Base-by-base conservation (phyloP, 441 rosid genomes). In the Pelargonium cotyledonis region DNA sequence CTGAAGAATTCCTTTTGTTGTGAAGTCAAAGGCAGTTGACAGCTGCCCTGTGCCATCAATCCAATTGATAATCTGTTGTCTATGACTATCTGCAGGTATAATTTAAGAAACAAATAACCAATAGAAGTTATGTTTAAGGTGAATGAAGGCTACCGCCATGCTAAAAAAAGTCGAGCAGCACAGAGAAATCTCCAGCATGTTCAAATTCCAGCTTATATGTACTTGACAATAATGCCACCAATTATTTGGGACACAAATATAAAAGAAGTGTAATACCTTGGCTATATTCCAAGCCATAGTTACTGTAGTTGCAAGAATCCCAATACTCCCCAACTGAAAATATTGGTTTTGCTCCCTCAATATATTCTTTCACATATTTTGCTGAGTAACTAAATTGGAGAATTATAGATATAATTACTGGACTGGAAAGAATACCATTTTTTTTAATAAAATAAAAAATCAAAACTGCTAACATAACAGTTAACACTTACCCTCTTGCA, bases 21-120 rank as follows among this genome's bases (percentile, higher is more conserved):
- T 94, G 86, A 91, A 94, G 84, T 94, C 96, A 86, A 91, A 94
- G 76, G 94, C 96, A 71, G 91, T 62, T 67, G 96, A 84, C 71
- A 85, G 83, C 82, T 88, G 91, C 63, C 95, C 91, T 1, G 97
- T 82, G 61, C 73, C 79, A 72, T 94, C 91, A 23, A 91, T 91
- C 97, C 92, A 94, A 73, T 83, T 87, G 81, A 91, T 73, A 71
- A 94, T 85, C 75, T 89, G 80, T 62, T 94, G 96, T 68, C 92
- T 83, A 70, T 88, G 97, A 79, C 87, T 85, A 80, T 94, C 96
- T 94, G 85, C 71, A 77, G 12, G 67, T 63, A 61, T 65, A 73
- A 58, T 61, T 69, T 44, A 70, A 66, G 43, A 16, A 72, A 18
- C 4, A 57, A 15, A 16, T 18, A 57, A 57, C 62, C 19, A 57